Evolutionary conservation across 345 rosid species (phyloP).

Genomic region (Linum usitatissimum): DNA sequence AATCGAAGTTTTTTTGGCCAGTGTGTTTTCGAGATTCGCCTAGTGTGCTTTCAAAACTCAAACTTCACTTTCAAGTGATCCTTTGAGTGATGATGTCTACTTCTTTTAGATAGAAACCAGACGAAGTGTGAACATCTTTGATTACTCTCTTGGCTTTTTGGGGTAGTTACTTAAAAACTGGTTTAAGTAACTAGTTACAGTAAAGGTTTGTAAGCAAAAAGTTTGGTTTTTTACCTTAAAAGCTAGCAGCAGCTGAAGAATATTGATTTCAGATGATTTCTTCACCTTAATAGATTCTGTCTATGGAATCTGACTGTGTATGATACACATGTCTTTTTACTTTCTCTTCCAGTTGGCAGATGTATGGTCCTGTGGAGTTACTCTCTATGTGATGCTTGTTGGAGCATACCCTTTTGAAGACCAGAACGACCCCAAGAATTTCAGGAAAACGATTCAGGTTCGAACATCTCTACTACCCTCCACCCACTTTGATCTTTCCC

Average conservation of each 20-base stretch:
- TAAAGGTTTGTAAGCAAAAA: no score
- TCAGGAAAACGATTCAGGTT: slow-evolving; percentile 1
- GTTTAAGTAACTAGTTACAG: no score
- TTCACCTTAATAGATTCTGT: no score
- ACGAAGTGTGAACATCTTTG: no score
- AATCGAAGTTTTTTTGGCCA: no score
- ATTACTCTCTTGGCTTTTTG: no score
- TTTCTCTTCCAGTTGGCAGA: slow-evolving; percentile 1
- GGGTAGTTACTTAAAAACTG: no score
- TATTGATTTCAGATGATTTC: no score
- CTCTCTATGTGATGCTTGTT: slow-evolving; percentile 4
- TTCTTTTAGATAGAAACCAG: neutral
- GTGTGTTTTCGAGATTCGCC: neutral
- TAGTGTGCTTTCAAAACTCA: neutral
- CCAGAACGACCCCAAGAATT: slow-evolving; percentile 2
- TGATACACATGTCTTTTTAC: neutral
- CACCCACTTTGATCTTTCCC: neutral
- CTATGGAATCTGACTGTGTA: no score
- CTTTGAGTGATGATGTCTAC: neutral
- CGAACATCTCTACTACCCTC: neutral
- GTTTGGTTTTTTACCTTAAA: no score
- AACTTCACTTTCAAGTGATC: neutral
- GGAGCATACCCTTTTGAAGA: slow-evolving; percentile 9
- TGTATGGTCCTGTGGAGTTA: slow-evolving; percentile 5
- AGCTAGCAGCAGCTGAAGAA: no score